Evolutionary conservation across 495 filamentous ascomycete genomes (phyloP).

Genomic region (Choiromyces venosus): DNA sequence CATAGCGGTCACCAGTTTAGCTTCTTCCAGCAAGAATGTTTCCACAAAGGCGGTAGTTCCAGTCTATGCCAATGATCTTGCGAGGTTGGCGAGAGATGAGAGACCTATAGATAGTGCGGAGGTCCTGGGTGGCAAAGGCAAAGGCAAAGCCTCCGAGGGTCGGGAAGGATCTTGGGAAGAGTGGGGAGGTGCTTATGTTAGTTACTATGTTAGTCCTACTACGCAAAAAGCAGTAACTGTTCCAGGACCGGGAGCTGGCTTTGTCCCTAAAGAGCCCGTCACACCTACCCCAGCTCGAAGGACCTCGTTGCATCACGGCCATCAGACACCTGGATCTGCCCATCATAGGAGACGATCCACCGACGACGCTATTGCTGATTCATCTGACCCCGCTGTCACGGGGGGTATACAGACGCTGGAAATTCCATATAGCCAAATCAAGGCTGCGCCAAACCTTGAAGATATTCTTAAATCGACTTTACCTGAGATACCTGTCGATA

Average conservation of each 20-base stretch:
- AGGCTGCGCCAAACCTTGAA: slow-evolving; percentile 54
- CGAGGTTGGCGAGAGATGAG: slow-evolving; percentile 59
- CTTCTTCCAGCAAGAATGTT: slow-evolving; percentile 39
- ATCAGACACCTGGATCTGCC: slow-evolving; percentile 30
- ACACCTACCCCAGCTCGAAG: slow-evolving; percentile 53
- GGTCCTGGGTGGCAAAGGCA: slow-evolving; percentile 41
- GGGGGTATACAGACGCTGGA: slow-evolving; percentile 62
- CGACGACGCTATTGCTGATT: slow-evolving; percentile 48
- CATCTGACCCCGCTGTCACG: slow-evolving; percentile 49
- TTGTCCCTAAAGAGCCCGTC: slow-evolving; percentile 43
- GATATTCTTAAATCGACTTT: slow-evolving; percentile 61
- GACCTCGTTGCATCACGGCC: slow-evolving; percentile 38
- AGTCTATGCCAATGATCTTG: slow-evolving; percentile 71
- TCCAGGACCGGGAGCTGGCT: slow-evolving; percentile 26
- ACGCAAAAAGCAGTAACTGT: slow-evolving; percentile 37
- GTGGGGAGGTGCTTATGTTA: slow-evolving; percentile 60
- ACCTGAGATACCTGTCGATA: slow-evolving; percentile 61
- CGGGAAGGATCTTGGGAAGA: slow-evolving; percentile 53
- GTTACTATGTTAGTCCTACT: slow-evolving; percentile 56
- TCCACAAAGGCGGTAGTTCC: slow-evolving; percentile 45
- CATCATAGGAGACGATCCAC: slow-evolving; percentile 33
- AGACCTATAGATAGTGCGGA: slow-evolving; percentile 47
- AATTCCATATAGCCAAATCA: slow-evolving; percentile 60
- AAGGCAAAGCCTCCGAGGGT: slow-evolving; percentile 32
- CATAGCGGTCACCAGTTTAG: slow-evolving; percentile 45